Conservation (phyloP, 495 filamentous ascomycete genomes). For the Xylaria longipes region DNA sequence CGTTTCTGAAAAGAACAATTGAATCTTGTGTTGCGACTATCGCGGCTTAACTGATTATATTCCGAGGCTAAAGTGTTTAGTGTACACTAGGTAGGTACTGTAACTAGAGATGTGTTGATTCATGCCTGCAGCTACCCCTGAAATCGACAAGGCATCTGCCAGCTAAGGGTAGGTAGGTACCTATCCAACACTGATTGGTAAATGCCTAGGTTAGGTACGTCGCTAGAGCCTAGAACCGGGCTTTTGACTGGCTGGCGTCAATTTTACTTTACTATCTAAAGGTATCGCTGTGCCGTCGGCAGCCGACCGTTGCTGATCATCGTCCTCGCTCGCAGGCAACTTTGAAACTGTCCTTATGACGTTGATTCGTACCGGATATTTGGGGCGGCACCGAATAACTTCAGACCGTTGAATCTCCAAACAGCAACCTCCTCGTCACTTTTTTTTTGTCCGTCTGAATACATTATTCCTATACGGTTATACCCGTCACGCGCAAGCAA, state of each 20-base stretch:
- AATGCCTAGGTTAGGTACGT: neutral
- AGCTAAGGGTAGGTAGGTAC: too few relatives aligned
- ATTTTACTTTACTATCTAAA: neutral
- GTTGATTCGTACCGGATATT: slow-evolving; percentile 1
- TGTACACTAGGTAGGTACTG: neutral
- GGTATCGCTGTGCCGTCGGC: slow-evolving; percentile 15
- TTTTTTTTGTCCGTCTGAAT: neutral
- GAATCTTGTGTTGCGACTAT: neutral
- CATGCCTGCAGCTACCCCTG: slow-evolving; percentile 19
- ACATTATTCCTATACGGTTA: neutral
- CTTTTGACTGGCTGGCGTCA: slow-evolving; percentile 3
- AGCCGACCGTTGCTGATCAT: slow-evolving; percentile 17
- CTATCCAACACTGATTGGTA: too few relatives aligned
- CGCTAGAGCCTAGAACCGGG: neutral
- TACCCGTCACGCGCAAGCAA: neutral
- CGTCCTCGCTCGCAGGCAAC: neutral
- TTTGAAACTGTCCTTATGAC: neutral
- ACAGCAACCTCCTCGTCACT: neutral
- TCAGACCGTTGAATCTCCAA: neutral
- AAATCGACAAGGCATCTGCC: neutral
- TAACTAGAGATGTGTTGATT: slow-evolving; percentile 8
- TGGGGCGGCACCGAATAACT: neutral
- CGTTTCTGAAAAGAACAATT: neutral
- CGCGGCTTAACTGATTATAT: neutral
- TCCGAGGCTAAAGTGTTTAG: neutral